Base-by-base conservation (phyloP, 1,139 yeast species). In the Arxiozyma slooffiae region DNA sequence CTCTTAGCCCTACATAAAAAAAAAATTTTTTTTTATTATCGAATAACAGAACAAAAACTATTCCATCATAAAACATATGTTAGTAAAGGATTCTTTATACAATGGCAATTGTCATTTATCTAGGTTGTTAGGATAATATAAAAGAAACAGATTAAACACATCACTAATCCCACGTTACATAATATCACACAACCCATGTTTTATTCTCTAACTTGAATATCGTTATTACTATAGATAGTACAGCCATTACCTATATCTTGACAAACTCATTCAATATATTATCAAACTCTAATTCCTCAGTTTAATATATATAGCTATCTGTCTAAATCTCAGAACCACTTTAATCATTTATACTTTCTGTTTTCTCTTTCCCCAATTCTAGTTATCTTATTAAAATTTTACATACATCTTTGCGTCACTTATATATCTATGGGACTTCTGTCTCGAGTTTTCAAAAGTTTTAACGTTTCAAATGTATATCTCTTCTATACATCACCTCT, bases 1-100 rank as follows among this genome's bases (percentile, higher is more conserved):
- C 99, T 88, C 81, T 90, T 90, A 78, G 97, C 85, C 97, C 96
- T 88, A 69, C 58, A 52, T 23, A 8, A 42, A 52, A 46, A 18
- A 41, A n/a, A n/a, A n/a, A n/a, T n/a, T 8, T 4, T 17, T 17
- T 38, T 23, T 8, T 14, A 18, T 7, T 24, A 23, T 38, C 14
- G 3, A 40, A 21, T 5, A 40, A 14, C 4, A 23, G 24, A 23
- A 30, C 26, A 30, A 30, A 30, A 30, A 6, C n/a, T 30, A 16
- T 30, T 30, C 36, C 24, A 37, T 36, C n/a, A 22, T 14, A 22
- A 37, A 36, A 34, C 17, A 26, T 36, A 43, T 47, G 50, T 49
- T 51, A 51, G 51, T 49, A 51, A 51, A 44, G 24, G 16, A 41
- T 24, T 41, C 36, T 6, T 20, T 20, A 16, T n/a, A 22, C 18